These are phyloP conservation scores for Russula lepida DNA, from an alignment of 768 basidiomycete genomes.

Conservation along the genomic window DNA sequence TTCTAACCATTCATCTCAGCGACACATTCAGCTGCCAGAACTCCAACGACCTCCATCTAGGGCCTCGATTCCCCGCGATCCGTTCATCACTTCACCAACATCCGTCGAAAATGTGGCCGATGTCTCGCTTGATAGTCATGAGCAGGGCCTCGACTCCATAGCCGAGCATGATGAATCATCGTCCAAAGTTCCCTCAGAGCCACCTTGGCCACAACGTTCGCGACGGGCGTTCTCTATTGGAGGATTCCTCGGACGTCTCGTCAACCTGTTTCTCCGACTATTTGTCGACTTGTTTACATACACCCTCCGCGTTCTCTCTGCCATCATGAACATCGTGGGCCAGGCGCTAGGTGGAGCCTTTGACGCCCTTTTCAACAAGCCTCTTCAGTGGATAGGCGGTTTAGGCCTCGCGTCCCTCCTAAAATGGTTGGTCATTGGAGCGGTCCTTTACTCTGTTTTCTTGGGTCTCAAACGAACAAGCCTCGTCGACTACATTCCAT, in stretches of 20 bases:
- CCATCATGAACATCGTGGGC: conserved; percentile 21
- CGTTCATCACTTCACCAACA: conserved; percentile 36
- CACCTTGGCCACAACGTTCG: neutral
- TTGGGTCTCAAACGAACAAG: conserved; percentile 32
- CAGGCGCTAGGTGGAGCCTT: conserved; percentile 41
- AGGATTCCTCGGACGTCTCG: conserved; percentile 35
- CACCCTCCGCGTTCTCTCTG: conserved; percentile 20
- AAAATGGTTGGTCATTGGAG: conserved; percentile 38
- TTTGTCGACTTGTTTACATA: conserved; percentile 17
- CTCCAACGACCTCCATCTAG: conserved; percentile 32
- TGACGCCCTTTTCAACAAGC: conserved; percentile 43
- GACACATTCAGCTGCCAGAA: conserved; percentile 17
- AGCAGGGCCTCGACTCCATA: conserved; percentile 53
- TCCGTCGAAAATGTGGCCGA: conserved; percentile 26
- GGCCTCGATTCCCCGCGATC: conserved; percentile 25
- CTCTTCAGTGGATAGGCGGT: conserved; percentile 34
- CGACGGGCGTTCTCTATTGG: conserved; percentile 37
- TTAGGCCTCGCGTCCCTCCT: conserved; percentile 30
- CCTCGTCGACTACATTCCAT: conserved; percentile 17
- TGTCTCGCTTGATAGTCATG: conserved; percentile 31
- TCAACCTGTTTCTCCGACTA: conserved; percentile 31
- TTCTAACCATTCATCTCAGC: conserved; percentile 21
- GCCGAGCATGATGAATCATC: conserved; percentile 55
- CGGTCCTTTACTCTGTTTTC: conserved; percentile 39
- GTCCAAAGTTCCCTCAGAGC: neutral